Base-by-base conservation (phyloP, 2,329 filamentous ascomycete genomes). In the Emmonsia crescens region DNA sequence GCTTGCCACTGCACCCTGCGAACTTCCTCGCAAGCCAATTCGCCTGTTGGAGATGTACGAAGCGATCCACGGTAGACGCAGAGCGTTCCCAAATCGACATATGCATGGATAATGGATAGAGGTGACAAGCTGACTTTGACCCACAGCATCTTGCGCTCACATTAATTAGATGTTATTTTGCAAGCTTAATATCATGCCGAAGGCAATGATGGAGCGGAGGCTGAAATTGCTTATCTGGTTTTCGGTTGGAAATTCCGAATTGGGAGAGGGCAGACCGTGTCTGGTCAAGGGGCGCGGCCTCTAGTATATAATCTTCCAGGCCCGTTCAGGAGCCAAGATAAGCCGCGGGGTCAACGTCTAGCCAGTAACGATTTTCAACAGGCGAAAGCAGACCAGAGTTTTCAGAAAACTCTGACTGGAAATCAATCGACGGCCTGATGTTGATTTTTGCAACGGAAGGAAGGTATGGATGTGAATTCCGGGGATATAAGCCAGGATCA, bases 401-500 rank as follows among this genome's bases (percentile, higher is more conserved):
- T 44, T 44, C 8, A 44, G 29, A 49, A 46, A 54, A 31, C 44
- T 59, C 44, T 1, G 33, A 27, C 16, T 36, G 27, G n/a, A 42
- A 42, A 54, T 59, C n/a, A 27, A 31, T 55, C 59, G 33, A 60
- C 21, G n/a, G 29, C 3, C 21, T 21, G 1, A 24, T 3, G 51
- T n/a, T 12, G 31, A 62, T 21, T 24, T 24, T 58, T 33, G 51
- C 55, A n/a, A 60, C n/a, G 19, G 33, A 42, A 10, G 59, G 59
- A 33, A 60, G 59, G 27, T 14, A 42, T 21, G 48, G 33, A 27
- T 54, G 51, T 42, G 52, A 54, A 6, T 29, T 12, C 1, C 24
- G 52, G n/a, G 67, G 66, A 54, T 70, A 64, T 51, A 68, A 60
- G 14, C 70, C 71, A 21, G 62, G 61, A 57, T 67, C 63, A 21